phyloP scores from a whole-genome alignment of 768 basidiomycete species.

The Tricholoma hemisulphureum region DNA sequence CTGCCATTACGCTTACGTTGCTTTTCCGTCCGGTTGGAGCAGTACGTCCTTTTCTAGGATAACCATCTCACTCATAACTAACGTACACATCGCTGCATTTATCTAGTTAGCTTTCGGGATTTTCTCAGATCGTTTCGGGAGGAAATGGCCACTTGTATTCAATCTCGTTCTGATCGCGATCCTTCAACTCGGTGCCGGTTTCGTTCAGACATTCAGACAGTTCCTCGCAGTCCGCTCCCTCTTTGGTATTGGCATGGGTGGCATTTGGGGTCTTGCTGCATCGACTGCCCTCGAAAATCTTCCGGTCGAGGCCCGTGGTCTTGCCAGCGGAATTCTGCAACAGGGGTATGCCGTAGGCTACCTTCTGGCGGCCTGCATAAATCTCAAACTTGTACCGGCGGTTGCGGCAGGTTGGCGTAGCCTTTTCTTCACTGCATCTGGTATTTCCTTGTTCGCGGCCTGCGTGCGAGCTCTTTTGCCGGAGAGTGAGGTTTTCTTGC shows the following conservation, averaged over 20 bases:
- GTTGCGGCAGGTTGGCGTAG: constrained; percentile 57
- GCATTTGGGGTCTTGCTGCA: constrained; percentile 81
- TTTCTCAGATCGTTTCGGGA: constrained; percentile 80
- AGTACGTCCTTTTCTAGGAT: constrained; percentile 32
- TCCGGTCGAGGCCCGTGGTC: constrained; percentile 80
- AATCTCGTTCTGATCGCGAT: constrained; percentile 72
- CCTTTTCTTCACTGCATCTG: constrained; percentile 77
- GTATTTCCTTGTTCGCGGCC: constrained; percentile 68
- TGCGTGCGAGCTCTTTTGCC: constrained; percentile 63
- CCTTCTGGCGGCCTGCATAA: constrained; percentile 79
- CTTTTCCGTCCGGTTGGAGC: constrained; percentile 81
- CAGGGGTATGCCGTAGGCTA: constrained; percentile 87
- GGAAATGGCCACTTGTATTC: constrained; percentile 85
- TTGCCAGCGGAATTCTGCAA: constrained; percentile 82
- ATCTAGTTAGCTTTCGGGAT: constrained; percentile 69
- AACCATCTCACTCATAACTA: constrained; percentile 15
- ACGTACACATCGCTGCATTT: not conserved
- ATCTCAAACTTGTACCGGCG: constrained; percentile 58
- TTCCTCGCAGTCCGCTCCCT: constrained; percentile 82
- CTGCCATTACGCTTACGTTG: constrained; percentile 85
- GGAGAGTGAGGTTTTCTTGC: constrained; percentile 71
- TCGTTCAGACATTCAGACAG: constrained; percentile 66
- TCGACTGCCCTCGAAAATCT: constrained; percentile 85
- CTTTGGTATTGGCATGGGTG: constrained; percentile 87
- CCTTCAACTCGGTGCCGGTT: constrained; percentile 77